A percentile compares a stretch with the other conserved stretches of the same genome.
Conservation (phyloP, 2,329 filamentous ascomycete species). For the Penicillium freii region DNA sequence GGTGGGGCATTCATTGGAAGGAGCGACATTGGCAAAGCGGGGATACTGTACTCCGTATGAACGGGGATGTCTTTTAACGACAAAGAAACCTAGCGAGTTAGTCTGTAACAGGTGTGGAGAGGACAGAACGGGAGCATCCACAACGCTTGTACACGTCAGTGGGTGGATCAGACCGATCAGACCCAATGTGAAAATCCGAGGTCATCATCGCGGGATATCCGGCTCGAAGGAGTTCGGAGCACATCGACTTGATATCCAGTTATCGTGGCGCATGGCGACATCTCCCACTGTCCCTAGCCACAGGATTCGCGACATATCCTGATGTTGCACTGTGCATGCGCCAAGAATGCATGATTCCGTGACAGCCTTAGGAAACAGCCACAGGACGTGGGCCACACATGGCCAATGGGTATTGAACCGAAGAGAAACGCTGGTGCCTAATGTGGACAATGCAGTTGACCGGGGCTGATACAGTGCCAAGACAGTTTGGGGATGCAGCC, state of each 20-base stretch:
- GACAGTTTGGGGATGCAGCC: slow-evolving; percentile 8
- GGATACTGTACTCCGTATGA: not conserved
- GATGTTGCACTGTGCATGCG: slow-evolving; percentile 18
- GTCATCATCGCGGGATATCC: not conserved
- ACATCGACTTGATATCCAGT: not conserved
- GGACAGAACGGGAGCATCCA: not conserved
- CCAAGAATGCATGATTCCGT: slow-evolving; percentile 14
- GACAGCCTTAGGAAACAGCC: slow-evolving; percentile 4
- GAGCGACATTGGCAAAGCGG: slow-evolving; percentile 4
- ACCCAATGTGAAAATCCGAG: not conserved
- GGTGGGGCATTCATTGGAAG: slow-evolving; percentile 4
- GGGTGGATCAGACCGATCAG: not conserved
- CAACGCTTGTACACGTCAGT: not conserved
- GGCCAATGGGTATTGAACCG: not conserved
- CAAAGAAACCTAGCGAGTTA: not conserved
- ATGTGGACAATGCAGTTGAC: not conserved
- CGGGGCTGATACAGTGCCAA: slow-evolving; percentile 4
- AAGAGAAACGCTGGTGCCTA: slow-evolving; percentile 23
- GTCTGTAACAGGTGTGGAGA: not conserved
- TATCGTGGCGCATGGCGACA: slow-evolving; percentile 20
- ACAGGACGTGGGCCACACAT: not conserved
- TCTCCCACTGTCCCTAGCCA: slow-evolving; percentile 14
- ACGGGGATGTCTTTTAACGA: not conserved
- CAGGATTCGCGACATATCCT: slow-evolving; percentile 4
- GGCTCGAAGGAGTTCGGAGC: not conserved